Evolutionary conservation across 495 filamentous ascomycete species (phyloP), one percentile per base, ranked within the genome.

Genomic region (Apodospora peruviana): DNA sequence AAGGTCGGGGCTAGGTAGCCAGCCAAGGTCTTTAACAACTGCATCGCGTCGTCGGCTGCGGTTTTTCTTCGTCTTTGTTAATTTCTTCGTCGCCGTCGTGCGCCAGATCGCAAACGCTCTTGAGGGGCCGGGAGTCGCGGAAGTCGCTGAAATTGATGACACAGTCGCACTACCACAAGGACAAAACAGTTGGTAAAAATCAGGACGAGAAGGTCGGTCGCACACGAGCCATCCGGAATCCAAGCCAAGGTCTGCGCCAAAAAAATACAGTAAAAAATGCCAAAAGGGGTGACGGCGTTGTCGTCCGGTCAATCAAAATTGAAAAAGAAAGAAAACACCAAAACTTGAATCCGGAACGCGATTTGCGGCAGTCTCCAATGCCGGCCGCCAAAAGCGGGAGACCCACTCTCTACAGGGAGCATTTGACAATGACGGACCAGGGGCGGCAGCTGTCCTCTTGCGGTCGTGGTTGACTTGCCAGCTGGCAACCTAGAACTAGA

Each of bases 1-100:
- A 81, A 81, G 5, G 74, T 56, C 14, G 77, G 77, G 55, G 77
- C 75, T n/a, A 77, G 57, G 50, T 72, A 70, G 58, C 68, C 69
- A 51, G 74, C 66, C 43, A 78, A 56, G 22, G 66, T 60, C 39
- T 65, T 64, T 18, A 76, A 42, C 63, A 66, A 71, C 42, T 55
- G 55, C 70, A 76, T 72, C 32, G 23, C 63, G 40, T 22, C 39
- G 39, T 8, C 39, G 10, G 21, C 2, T 3, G 1, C 18, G 3
- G 14, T 14, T 20, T 10, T n/a, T 2, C 5, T 35, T n/a, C n/a
- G n/a, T n/a, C n/a, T n/a, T n/a, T n/a, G n/a, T n/a, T n/a, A n/a
- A n/a, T n/a, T n/a, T n/a, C n/a, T n/a, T n/a, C n/a, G n/a, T n/a
- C n/a, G n/a, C n/a, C n/a, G n/a, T n/a, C n/a, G n/a, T n/a, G n/a